phyloP scores from a whole-genome alignment of 2,329 filamentous ascomycete species.

The Fusarium buharicum region DNA sequence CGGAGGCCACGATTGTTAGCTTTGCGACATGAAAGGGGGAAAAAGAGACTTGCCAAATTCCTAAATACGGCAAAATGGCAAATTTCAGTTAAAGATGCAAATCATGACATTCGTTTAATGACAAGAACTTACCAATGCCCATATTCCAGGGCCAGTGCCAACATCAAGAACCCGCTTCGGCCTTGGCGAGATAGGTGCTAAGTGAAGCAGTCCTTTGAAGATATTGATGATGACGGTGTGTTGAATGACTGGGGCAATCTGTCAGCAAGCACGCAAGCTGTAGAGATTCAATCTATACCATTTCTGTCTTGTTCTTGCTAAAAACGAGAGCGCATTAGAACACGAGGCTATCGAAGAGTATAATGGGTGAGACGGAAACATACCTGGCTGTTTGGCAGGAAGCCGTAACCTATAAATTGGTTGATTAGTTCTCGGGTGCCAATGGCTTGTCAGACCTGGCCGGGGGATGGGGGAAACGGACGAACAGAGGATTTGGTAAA shows the following conservation, averaged over 20 bases:
- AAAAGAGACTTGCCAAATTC: slow-evolving; percentile 32
- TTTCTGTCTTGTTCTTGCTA: slow-evolving; percentile 43
- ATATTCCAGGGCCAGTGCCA: slow-evolving; percentile 35
- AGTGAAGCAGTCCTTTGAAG: slow-evolving; percentile 37
- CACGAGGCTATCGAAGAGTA: background rate
- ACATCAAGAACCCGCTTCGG: slow-evolving; percentile 38
- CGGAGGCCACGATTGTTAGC: slow-evolving; percentile 17
- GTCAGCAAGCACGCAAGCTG: slow-evolving; percentile 17
- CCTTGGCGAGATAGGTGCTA: slow-evolving; percentile 29
- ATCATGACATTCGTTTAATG: background rate
- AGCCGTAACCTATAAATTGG: slow-evolving; percentile 30
- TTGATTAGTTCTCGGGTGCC: slow-evolving; percentile 12
- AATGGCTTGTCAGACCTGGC: background rate
- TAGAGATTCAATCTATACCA: slow-evolving; percentile 23
- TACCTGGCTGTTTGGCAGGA: slow-evolving; percentile 38
- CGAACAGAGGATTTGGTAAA: slow-evolving; percentile 39
- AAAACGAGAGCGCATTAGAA: slow-evolving; percentile 18
- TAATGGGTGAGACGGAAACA: background rate
- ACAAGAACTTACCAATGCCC: slow-evolving; percentile 30
- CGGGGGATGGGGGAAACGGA: slow-evolving; percentile 16
- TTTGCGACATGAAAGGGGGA: background rate
- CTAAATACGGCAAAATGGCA: slow-evolving; percentile 10
- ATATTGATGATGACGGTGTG: slow-evolving; percentile 37
- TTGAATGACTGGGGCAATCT: slow-evolving; percentile 34
- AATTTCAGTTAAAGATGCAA: slow-evolving; percentile 5